Evolutionary conservation across 306 rosid genomes (phyloP).

Genomic region (cucumber (Cucumis sativus)): DNA sequence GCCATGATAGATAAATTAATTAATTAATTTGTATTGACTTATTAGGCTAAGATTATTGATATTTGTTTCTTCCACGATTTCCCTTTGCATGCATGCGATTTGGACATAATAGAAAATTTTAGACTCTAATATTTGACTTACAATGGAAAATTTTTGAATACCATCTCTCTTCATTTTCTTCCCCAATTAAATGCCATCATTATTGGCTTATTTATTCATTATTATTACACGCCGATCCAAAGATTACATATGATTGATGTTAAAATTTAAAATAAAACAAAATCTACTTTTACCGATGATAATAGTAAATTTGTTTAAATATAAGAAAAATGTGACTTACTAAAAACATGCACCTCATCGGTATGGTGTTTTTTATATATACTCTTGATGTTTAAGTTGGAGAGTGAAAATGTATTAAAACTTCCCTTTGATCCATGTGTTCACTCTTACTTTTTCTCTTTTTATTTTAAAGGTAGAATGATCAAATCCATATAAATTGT

Average conservation of each 20-base stretch:
- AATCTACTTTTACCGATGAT: too few relatives aligned
- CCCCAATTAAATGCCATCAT: neutral
- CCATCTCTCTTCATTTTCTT: neutral
- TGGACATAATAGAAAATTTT: neutral
- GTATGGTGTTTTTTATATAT: too few relatives aligned
- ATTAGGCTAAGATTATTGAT: neutral
- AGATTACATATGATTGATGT: neutral
- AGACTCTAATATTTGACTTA: neutral
- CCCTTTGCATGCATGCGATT: slow-evolving; percentile 5
- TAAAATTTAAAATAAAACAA: too few relatives aligned
- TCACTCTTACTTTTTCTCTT: too few relatives aligned
- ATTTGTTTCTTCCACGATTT: neutral
- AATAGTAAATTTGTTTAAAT: too few relatives aligned
- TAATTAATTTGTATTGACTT: neutral
- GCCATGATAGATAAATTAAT: neutral
- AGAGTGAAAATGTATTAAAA: too few relatives aligned
- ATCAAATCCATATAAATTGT: too few relatives aligned
- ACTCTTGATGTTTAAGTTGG: too few relatives aligned
- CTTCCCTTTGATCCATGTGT: too few relatives aligned
- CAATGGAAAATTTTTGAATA: neutral
- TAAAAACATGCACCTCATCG: too few relatives aligned
- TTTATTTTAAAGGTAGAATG: too few relatives aligned
- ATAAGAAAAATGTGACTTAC: too few relatives aligned
- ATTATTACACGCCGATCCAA: neutral
- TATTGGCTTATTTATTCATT: neutral